Evolutionary conservation across 2,329 filamentous ascomycete genomes (phyloP), one percentile per base, ranked within the genome.

Genomic region (Blastomyces gilchristii): DNA sequence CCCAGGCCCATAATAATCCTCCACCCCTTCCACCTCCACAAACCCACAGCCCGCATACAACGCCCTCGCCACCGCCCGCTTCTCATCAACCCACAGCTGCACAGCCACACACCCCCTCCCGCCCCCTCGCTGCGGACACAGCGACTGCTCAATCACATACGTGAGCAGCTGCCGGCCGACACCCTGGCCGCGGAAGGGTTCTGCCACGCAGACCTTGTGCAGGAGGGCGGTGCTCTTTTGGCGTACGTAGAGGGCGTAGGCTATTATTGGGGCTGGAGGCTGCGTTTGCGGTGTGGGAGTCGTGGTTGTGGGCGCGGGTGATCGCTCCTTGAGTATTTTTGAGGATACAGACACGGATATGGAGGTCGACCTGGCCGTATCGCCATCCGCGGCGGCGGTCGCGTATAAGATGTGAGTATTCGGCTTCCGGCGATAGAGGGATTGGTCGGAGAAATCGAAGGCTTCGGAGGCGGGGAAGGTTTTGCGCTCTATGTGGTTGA

Each of bases 31-130:
- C 31, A 73, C 70, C 71, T 80, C 75, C 63, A 75, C 68, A 70
- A 82, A 83, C 52, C 77, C 78, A 70, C 71, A 75, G 8, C 74
- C 72, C 31, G 67, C 63, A 71, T 83, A 83, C 64, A 82, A 68
- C 58, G 70, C 70, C 66, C 76, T 74, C 7, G 81, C 80, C 64
- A 75, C 72, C 45, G 72, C 68, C 66, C 79, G 76, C 58, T 69
- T 74, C 70, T 79, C 76, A 65, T 83, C 80, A 54, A 82, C 81
- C 81, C 81, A 82, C 61, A 82, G 69, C 53, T 80, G 76, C 63
- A 83, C 76, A 58, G 69, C 76, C 65, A 76, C 73, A 69, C 79
- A 81, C 39, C 39, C n/a, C n/a, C n/a, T 22, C n/a, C n/a, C n/a
- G n/a, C n/a, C n/a, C n/a, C n/a, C n/a, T 22, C n/a, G n/a, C n/a